A percentile compares a stretch with the other conserved stretches of the same genome.
Evolutionary conservation across 495 filamentous ascomycete genomes (phyloP).

Genomic region (Tuber calosporum): DNA sequence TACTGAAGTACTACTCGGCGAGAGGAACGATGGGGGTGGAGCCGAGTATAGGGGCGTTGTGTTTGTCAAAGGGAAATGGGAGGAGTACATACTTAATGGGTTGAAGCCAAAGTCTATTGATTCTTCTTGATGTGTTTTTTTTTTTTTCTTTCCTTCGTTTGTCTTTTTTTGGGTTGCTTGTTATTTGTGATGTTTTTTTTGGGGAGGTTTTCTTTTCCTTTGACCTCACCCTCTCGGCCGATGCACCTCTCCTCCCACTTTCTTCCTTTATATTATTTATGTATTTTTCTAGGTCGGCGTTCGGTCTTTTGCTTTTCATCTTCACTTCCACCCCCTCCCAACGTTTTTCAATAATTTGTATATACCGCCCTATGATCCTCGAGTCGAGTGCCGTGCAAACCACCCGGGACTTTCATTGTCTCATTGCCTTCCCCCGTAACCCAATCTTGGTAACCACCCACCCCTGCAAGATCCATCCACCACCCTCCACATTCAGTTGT

Average conservation of each 20-base stretch:
- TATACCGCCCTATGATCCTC: background rate
- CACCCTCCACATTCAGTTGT: background rate
- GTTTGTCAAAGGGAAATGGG: slow-evolving; percentile 35
- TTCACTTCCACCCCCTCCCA: background rate
- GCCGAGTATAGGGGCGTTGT: slow-evolving; percentile 34
- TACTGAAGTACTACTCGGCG: slow-evolving; percentile 37
- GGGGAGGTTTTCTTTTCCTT: background rate
- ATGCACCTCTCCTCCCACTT: background rate
- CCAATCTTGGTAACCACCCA: background rate
- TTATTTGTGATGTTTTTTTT: background rate
- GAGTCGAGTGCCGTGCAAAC: background rate
- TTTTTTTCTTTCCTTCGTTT: slow-evolving; percentile 4
- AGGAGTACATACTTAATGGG: slow-evolving; percentile 25
- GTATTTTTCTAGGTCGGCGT: background rate
- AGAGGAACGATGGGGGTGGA: slow-evolving; percentile 30
- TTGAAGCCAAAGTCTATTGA: slow-evolving; percentile 32
- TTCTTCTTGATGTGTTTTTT: slow-evolving; percentile 14
- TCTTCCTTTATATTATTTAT: background rate
- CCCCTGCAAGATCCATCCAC: background rate
- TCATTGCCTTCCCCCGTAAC: background rate
- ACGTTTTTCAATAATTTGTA: background rate
- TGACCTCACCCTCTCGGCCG: background rate
- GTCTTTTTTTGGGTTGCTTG: slow-evolving; percentile 6
- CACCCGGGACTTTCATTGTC: background rate
- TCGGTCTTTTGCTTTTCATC: background rate